Percentiles rank a stretch among this genome's conserved stretches.
Conservation (phyloP, 768 basidiomycete species). For the Cystofilobasidium ferigula region DNA sequence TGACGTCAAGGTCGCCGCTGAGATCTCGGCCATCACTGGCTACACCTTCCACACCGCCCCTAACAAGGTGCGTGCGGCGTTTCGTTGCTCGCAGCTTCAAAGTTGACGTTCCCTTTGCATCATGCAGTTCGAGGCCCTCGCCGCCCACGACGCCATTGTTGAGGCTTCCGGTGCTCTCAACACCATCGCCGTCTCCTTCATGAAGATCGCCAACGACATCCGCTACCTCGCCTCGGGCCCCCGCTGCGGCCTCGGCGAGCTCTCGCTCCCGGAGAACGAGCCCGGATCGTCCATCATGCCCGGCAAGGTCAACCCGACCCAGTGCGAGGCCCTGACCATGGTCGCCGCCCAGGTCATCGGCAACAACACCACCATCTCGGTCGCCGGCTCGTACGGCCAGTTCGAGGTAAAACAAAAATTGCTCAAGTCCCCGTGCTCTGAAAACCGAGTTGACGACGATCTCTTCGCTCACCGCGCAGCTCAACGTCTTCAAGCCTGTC, state of each 20-base stretch:
- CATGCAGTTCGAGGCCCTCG: conserved; percentile 84
- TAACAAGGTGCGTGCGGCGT: conserved; percentile 62
- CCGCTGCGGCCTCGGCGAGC: conserved; percentile 90
- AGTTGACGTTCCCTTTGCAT: not conserved
- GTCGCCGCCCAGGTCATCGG: conserved; percentile 97
- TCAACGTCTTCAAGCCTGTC: conserved; percentile 99
- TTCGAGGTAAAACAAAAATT: too few species aligned
- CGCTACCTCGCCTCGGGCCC: conserved; percentile 95
- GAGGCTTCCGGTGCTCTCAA: conserved; percentile 96
- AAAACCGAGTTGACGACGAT: too few species aligned
- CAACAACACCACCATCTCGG: conserved; percentile 82
- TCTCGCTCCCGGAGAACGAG: conserved; percentile 92
- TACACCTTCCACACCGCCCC: conserved; percentile 89
- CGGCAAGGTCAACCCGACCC: conserved; percentile 98
- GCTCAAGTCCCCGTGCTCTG: conserved; percentile 28
- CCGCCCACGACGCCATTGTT: conserved; percentile 94
- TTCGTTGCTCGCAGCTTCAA: not conserved
- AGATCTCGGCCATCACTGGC: conserved; percentile 83
- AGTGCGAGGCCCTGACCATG: conserved; percentile 98
- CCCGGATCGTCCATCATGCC: conserved; percentile 99
- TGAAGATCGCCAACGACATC: conserved; percentile 99
- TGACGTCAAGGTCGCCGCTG: conserved; percentile 82
- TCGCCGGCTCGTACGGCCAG: conserved; percentile 90
- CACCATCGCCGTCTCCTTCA: conserved; percentile 86
- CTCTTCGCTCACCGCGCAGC: conserved; percentile 45